Evolutionary conservation across 1,139 yeast genomes (phyloP).

Genomic region (Scheffersomyces segobiensis): DNA sequence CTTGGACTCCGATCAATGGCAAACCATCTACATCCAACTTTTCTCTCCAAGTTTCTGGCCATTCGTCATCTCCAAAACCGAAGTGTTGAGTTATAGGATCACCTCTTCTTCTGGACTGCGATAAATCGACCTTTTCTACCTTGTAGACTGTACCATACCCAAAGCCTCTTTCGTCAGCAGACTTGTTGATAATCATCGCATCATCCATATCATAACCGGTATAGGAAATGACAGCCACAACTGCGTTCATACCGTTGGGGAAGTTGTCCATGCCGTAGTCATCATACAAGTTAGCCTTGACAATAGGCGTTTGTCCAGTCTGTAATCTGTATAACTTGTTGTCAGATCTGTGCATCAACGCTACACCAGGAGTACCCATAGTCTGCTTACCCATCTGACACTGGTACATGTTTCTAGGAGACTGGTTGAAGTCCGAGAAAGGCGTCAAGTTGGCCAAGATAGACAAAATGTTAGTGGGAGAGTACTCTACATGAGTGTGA

Average conservation of each 20-base stretch:
- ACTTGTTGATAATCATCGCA: slow-evolving; percentile 97
- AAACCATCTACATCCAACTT: slow-evolving; percentile 91
- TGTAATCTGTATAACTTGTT: slow-evolving; percentile 91
- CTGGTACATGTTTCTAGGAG: slow-evolving; percentile 99
- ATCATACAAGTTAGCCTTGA: slow-evolving; percentile 89
- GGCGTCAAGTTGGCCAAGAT: slow-evolving; percentile 96
- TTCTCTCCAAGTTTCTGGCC: slow-evolving; percentile 90
- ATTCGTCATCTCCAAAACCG: slow-evolving; percentile 90
- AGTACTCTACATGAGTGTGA: slow-evolving; percentile 90
- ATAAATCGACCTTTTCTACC: slow-evolving; percentile 85
- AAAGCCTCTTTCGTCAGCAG: slow-evolving; percentile 97
- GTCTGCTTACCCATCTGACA: slow-evolving; percentile 99
- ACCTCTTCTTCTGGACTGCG: slow-evolving; percentile 79
- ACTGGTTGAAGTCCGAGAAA: slow-evolving; percentile 96
- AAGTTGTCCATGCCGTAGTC: slow-evolving; percentile 97
- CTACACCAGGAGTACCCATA: slow-evolving; percentile 99
- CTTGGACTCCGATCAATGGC: slow-evolving; percentile 83
- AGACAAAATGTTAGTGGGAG: slow-evolving; percentile 92
- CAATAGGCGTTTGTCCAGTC: slow-evolving; percentile 97
- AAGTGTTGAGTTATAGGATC: slow-evolving; percentile 94
- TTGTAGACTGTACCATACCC: slow-evolving; percentile 97
- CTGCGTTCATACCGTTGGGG: slow-evolving; percentile 98
- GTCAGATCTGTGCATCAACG: slow-evolving; percentile 87
- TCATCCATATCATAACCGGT: slow-evolving; percentile 99
- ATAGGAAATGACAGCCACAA: slow-evolving; percentile 96